Base-by-base conservation (phyloP, 2,329 filamentous ascomycete species). In the Aspergillaceae sp. region DNA sequence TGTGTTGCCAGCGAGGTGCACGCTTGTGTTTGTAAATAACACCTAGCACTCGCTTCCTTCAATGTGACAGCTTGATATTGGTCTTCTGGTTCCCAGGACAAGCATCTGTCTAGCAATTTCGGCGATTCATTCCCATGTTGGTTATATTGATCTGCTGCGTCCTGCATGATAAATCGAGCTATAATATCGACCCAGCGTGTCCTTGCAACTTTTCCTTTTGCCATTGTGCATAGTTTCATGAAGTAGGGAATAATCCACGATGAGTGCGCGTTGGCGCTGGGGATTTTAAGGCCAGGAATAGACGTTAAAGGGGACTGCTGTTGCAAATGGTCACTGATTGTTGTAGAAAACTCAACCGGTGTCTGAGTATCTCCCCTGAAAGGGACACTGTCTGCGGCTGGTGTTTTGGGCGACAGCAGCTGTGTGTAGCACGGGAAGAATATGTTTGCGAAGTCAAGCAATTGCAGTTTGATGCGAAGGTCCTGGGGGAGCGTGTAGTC, bases 161-260 rank as follows among this genome's bases (percentile, higher is more conserved):
- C 69, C 48, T 78, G 74, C 6, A 74, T 54, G 66, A 78, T 74
- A 47, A 74, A 74, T 10, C 69, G 63, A 1, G 64, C 68, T 1
- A 70, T 66, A 7, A 77, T 56, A 26, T 72, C 61, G 53, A 73
- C 68, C 69, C 73, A 76, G 7, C 64, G 58, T 5, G 58, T 51
- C 34, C 65, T 60, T 29, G 61, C 55, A 29, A 60, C 48, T 5
- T 54, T 55, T 9, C 52, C 48, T 7, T 57, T 50, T 33, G 70
- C 63, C 5, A 64, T 56, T 3, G 66, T 63, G 11, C 74, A 75
- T 2, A 79, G 60, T 29, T 65, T 59, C 53, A 78, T 66, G 56
- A 79, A 77, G 4, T 70, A 58, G 2, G 73, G 66, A 2, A 76
- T 38, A 9, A 38, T 38, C 19, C 36, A n/a, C 27, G 29, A 4